Base-by-base conservation (phyloP, 352 stramenopile species). In the Phytopythium vexans region DNA sequence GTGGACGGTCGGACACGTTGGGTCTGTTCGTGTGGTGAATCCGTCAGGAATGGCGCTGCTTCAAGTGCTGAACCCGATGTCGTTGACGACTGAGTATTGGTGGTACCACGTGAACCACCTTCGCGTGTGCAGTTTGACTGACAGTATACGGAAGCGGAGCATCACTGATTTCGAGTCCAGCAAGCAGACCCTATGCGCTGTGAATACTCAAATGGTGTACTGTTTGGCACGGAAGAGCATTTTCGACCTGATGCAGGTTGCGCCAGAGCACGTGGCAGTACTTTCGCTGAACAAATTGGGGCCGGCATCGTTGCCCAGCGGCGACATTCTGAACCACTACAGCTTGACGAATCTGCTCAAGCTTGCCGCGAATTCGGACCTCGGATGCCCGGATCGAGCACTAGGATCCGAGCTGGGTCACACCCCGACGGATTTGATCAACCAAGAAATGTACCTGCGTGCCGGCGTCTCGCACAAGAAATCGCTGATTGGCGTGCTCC, bases 71-170 rank as follows among this genome's bases (percentile, higher is more conserved):
- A 89, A 92, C 42, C 74, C 77, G 2, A 43, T 47, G 16, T 77
- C 71, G 8, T 69, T 74, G 1, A 44, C 53, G 21, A 61, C 81
- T 12, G 77, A 92, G 45, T 69, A 81, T 36, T 92, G 78, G 77
- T 92, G 82, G 82, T 88, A 81, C 35, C 71, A 74, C 52, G 78
- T 89, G 10, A 74, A 89, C 14, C 74, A 54, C 33, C 44, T 89
- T 15, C 66, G 62, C 32, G 55, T 49, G 10, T 62, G 63, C 16
- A 44, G 43, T 31, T 56, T 40, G 31, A 44, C 45, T 4, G 35
- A 52, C 7, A 64, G 54, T 47, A 58, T 69, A 33, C 67, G 66
- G 4, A 64, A 85, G 6, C 63, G 72, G 33, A 74, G 73, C 0
- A 60, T 86, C 14, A 68, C 64, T 12, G 63, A 69, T 15, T 83